Evolutionary conservation across 768 basidiomycete genomes (phyloP), one percentile per base, ranked within the genome.

Genomic region (Calocybe indica): DNA sequence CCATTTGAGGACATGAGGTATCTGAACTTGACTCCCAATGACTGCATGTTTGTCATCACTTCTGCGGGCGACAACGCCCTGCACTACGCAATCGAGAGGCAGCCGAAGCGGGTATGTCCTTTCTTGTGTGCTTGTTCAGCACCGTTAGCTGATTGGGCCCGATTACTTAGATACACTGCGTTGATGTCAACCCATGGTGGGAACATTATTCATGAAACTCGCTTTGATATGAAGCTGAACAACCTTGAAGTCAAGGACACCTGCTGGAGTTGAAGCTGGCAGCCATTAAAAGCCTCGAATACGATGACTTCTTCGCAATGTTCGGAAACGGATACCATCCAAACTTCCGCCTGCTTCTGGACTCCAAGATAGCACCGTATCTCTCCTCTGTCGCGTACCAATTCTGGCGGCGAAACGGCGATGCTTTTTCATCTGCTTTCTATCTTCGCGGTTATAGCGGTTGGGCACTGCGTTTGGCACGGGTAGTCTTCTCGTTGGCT

Each of bases 1-100:
- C 88, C 88, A 0, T 73, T 74, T 5, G 84, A 79, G 52, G 88
- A 90, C 58, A 79, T 89, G 73, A 71, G 74, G 52, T 71, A 78
- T 55, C 66, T 90, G 5, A 58, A 79, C 11, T 62, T 89, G 48
- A 73, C 75, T 13, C 62, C 65, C 33, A 72, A 82, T 9, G 87
- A 90, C 63, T 74, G 79, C 1, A 74, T 89, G 58, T 71, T 89
- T 9, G 79, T 82, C 12, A 88, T 90, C 55, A 88, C 86, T 1
- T 82, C 79, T 43, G 88, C 85, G 2, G 87, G 87, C 0, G 87
- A 88, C 62, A 90, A 90, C 59, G 83, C 85, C 2, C 67, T 90
- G 33, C 85, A 88, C 59, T 90, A 90, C 52, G 85, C 85, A 6
- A 80, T 85, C 47, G 73, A 72, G n/a, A 80, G 78, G 2, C 61